Evolutionary conservation across 345 rosid species (phyloP), one percentile per base, ranked within the genome.

Genomic region (Rhizophora apiculata): DNA sequence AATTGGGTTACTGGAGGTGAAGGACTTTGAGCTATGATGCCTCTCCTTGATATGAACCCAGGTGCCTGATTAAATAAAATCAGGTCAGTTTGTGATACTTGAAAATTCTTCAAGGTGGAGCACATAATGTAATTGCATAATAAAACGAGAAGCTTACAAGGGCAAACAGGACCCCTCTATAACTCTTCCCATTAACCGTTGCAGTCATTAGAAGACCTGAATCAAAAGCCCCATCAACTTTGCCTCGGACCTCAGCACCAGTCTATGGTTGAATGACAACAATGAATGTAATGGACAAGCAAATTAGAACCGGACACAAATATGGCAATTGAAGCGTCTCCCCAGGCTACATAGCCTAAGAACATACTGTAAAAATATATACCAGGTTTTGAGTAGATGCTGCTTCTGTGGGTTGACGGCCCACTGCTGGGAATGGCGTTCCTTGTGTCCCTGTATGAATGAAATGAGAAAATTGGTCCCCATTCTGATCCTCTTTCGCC

Each of bases 151-250:
- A 58, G 63, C 80, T 81, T 83, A 89, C 96, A 10, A 90, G 90
- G 30, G 90, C 72, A 58, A 89, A 87, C 58, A 89, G 75, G 69
- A 89, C 88, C 54, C 96, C 96, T 73, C 96, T 68, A 64, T 84
- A 87, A 58, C 83, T 78, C 75, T 78, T 87, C 65, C 92, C 96
- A 30, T 86, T 81, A 15, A 87, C 86, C 24, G 72, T 82, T 8
- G 92, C 90, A 16, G 96, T 89, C 72, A 89, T 73, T 18, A 89
- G 71, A 72, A 85, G 79, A 54, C 96, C 96, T 0, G 90, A 83
- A 70, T 89, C 96, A 29, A 89, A 89, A 0, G 87, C 82, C 70
- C 88, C 90, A 26, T 89, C 96, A 3, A 89, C 89, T 75, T 83
- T 87, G 46, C 96, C 96, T 0, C 70, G 72, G 10, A 89, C 85